Evolutionary conservation across 805 yeast species (phyloP).

Genomic region (Metschnikowia vanudenii): DNA sequence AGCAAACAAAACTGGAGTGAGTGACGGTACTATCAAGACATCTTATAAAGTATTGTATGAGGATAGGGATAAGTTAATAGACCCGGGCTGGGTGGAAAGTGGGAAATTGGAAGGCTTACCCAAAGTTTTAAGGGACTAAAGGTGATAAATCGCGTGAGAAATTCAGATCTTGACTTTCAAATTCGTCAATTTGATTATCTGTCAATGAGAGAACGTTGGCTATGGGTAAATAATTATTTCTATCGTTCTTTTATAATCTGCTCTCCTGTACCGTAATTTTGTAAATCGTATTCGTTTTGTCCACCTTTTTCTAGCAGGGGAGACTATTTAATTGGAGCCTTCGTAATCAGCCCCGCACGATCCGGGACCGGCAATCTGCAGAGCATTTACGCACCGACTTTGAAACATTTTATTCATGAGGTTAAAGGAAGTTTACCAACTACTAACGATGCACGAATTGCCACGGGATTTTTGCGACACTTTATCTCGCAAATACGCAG

Average conservation of each 20-base stretch:
- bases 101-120: conserved; percentile 52
- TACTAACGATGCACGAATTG: neutral
- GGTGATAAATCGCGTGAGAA: too few species aligned
- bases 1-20: conserved; percentile 90
- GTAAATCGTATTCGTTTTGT: too few species aligned
- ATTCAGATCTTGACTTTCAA: too few species aligned
- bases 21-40: conserved; percentile 95
- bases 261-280: too few species aligned
- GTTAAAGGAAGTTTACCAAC: neutral
- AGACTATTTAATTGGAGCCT: too few species aligned
- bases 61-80: conserved; percentile 63
- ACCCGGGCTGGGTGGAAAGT: conserved; percentile 70
- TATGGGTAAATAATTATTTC: too few species aligned
- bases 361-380: neutral
- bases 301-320: too few species aligned
- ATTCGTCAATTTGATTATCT: too few species aligned
- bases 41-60: conserved; percentile 81
- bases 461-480: neutral
- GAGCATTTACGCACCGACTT: neutral
- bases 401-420: neutral
- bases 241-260: too few species aligned
- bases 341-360: too few species aligned
- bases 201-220: too few species aligned
- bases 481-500: conserved; percentile 35
- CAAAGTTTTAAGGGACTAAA: conserved; percentile 12